Conservation (phyloP, 2,329 filamentous ascomycete species). For the Pseudogymnoascus sp. region DNA sequence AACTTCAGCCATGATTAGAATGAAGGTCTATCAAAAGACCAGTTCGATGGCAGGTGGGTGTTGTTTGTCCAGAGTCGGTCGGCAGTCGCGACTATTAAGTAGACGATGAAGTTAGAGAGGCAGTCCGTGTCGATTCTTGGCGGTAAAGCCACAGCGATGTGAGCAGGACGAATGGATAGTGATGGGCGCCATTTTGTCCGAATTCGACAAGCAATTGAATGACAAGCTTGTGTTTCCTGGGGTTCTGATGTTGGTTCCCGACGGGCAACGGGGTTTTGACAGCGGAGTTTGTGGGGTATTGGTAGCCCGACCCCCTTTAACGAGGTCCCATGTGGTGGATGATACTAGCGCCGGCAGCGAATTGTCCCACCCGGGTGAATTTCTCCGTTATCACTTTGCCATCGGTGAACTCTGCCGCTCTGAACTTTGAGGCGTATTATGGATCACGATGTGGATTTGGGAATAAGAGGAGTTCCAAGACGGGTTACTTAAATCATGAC, state of each 20-base stretch:
- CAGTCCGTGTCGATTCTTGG: background rate
- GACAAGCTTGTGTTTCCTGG: background rate
- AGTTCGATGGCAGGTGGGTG: background rate
- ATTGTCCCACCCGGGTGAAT: conserved; percentile 1
- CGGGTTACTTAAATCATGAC: background rate
- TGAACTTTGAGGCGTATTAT: background rate
- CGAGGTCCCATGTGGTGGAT: background rate
- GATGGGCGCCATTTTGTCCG: background rate
- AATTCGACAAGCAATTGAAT: background rate
- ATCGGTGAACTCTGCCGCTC: background rate
- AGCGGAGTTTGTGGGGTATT: background rate
- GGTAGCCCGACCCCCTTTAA: background rate
- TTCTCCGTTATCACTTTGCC: background rate
- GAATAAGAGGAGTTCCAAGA: background rate
- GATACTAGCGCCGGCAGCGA: background rate
- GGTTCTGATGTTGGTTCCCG: background rate
- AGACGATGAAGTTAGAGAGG: background rate
- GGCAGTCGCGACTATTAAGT: background rate
- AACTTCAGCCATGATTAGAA: background rate
- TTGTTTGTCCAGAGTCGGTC: background rate
- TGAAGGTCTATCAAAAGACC: background rate
- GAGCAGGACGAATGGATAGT: background rate
- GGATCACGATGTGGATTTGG: background rate
- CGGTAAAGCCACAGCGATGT: background rate
- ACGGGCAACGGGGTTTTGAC: background rate